Conservation (phyloP, 495 filamentous ascomycete genomes). For the Physcia stellaris region DNA sequence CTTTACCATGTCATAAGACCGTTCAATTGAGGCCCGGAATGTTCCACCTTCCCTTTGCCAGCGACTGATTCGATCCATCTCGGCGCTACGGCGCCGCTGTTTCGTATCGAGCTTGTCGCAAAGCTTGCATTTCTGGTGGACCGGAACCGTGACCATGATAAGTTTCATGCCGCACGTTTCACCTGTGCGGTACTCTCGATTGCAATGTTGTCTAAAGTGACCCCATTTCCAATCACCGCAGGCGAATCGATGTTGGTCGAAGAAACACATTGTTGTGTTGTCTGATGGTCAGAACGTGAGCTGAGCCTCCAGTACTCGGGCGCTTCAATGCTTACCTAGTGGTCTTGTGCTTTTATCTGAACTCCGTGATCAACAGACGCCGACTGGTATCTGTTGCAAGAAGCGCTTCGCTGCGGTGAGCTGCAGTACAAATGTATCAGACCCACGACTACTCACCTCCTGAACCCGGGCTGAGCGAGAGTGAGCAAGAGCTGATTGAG, state of each 20-base stretch:
- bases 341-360: background rate
- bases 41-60: constrained; percentile 62
- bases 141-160: constrained; percentile 53
- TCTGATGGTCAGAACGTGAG: constrained; percentile 1
- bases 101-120: constrained; percentile 93
- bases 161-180: constrained; percentile 97
- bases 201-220: constrained; percentile 86
- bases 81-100: constrained; percentile 56
- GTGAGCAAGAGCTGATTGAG: too few species aligned
- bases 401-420: background rate
- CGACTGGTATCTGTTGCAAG: background rate
- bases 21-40: constrained; percentile 69
- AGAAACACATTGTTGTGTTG: constrained; percentile 41
- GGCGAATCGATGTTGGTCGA: constrained; percentile 40
- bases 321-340: background rate
- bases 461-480: too few species aligned
- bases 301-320: background rate
- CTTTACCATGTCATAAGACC: constrained; percentile 48
- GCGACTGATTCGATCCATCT: constrained; percentile 63
- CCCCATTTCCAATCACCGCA: constrained; percentile 97
- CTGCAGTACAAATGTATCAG: background rate
- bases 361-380: background rate
- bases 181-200: constrained; percentile 90
- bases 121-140: constrained; percentile 54
- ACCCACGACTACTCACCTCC: background rate